Evolutionary conservation across 2,329 filamentous ascomycete genomes (phyloP), one percentile per base, ranked within the genome.

Genomic region (Dothideomycetes sp.): DNA sequence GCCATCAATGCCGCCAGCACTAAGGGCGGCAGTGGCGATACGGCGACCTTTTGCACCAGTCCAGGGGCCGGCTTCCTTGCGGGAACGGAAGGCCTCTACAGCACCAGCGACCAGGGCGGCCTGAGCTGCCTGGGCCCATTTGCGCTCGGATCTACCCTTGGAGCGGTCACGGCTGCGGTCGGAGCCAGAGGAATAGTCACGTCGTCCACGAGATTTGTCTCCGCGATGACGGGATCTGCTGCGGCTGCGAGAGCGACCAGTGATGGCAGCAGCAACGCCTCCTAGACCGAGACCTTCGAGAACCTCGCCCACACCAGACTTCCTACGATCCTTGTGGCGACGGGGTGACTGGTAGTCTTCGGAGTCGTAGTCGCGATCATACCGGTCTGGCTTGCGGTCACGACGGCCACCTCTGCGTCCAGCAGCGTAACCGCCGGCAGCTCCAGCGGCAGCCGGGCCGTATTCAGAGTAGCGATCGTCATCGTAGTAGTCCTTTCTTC

Each of bases 21-120:
- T 82, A 19, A 79, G 61, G 27, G 89, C 89, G 35, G 87, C 88
- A 16, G 89, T 95, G 36, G 94, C 73, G 44, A 96, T 77, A 38
- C 89, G 85, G 67, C 87, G 91, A 49, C 87, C 85, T 64, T 95
- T 95, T 47, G 84, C 82, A 29, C 88, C 89, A 47, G 80, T 82
- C 87, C 88, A 95, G 32, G 81, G 76, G 40, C 89, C 89, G 2
- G 86, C 83, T 46, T 91, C 83, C 53, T 89, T 94, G 57, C 88
- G 80, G 41, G 87, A 80, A 45, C 85, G 81, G 70, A 94, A 94
- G 31, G 89, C 89, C 61, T 95, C 88, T 40, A 87, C 83, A 31
- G 88, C 89, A 52, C 87, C 89, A 19, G 89, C 88, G 34, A 94
- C 75, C 30, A 95, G 70, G 15, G 88, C 91, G 24, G 89, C 88